Percentiles rank a stretch among this genome's conserved stretches.
These are phyloP conservation scores for Hydnum rufescens DNA, from an alignment of 768 basidiomycete species.

Conservation along the genomic window DNA sequence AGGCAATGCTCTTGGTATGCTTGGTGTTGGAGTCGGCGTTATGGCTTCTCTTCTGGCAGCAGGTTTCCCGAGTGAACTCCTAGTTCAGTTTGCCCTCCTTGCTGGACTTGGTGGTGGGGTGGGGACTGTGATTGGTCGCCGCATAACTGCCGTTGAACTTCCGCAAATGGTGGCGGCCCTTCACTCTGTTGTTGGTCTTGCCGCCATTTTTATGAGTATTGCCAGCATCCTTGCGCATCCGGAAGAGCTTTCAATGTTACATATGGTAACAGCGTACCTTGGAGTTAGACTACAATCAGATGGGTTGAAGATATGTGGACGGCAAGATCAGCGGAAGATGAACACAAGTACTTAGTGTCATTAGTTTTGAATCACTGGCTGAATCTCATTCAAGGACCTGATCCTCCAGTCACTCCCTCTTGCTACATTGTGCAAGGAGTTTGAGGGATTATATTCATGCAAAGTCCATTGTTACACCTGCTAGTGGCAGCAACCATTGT, in stretches of 20 bases:
- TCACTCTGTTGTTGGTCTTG: conserved; percentile 78
- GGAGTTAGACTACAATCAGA: too few species aligned
- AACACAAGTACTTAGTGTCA: too few species aligned
- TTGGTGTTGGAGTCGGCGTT: conserved; percentile 68
- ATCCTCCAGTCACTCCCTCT: too few species aligned
- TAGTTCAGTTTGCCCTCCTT: conserved; percentile 61
- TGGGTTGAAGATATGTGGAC: too few species aligned
- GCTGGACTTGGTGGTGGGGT: conserved; percentile 52
- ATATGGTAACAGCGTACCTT: conserved; percentile 69
- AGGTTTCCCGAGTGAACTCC: conserved; percentile 54
- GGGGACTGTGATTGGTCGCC: conserved; percentile 56
- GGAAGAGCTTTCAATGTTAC: conserved; percentile 47
- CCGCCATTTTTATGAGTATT: conserved; percentile 72
- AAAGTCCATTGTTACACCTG: too few species aligned
- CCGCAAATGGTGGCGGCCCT: conserved; percentile 69
- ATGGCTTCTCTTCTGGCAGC: conserved; percentile 65
- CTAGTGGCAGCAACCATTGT: too few species aligned
- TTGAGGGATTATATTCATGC: too few species aligned
- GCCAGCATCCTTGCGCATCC: conserved; percentile 44
- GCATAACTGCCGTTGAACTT: conserved; percentile 72
- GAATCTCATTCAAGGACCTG: too few species aligned
- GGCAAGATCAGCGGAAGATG: too few species aligned
- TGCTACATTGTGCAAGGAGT: too few species aligned
- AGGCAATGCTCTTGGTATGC: conserved; percentile 75
- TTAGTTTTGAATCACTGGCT: too few species aligned